Evolutionary conservation across 306 rosid species (phyloP), one percentile per base, ranked within the genome.

Genomic region (Ziziphus jujuba): DNA sequence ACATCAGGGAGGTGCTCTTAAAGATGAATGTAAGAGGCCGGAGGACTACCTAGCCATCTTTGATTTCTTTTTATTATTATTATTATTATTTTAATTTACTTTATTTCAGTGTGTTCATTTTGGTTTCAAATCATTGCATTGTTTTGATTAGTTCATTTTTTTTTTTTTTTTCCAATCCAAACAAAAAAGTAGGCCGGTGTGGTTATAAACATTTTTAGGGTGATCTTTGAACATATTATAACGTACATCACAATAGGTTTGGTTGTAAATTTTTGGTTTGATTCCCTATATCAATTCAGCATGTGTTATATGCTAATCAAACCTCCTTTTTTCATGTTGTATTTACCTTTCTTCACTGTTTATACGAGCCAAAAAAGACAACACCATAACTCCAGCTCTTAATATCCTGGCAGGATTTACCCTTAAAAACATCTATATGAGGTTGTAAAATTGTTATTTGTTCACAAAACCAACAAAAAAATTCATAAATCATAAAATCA

Each of bases 1-100:
- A 79, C 80, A 92, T 93, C 77, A 88, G 74, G 81, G 97, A 88
- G 62, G 74, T 81, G 55, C 78, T 88, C 25, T 82, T 65, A 2
- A 93, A 82, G 84, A 56, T 79, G 70, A 70, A 73, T 52, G 64
- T 53, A 24, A 77, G 86, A 69, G 86, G 80, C 76, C 92, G 70
- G 69, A 87, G 97, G 60, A 82, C 89, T 67, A 67, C 77, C 5
- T 83, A 79, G 67, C 54, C 55, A 25, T 61, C 31, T 35, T 35
- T 56, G 22, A 9, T 16, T 4, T 50, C 17, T 19, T 6, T 50
- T 9, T 20, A 9, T 7, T 50, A 50, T 16, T 16, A 1, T 49
- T 19, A 49, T 50, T 8, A 14, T 54, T 21, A 23, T 23, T 55
- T 55, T 55, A 6, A 54, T 20, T 54, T 21, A n/a, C n/a, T 20